Evolutionary conservation across 345 rosid genomes (phyloP).

Genomic region (Arabis hirsuta): DNA sequence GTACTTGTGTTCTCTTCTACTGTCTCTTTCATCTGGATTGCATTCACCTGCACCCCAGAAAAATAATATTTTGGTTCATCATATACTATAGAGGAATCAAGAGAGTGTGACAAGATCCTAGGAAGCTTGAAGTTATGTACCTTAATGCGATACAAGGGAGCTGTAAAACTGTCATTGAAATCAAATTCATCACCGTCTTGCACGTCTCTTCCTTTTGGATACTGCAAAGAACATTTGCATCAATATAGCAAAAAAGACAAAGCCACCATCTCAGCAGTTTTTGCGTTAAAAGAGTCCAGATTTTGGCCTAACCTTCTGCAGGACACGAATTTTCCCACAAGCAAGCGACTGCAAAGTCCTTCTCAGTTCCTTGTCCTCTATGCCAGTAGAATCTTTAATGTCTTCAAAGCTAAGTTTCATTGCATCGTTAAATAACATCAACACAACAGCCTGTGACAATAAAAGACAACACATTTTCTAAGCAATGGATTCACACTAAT

Average conservation of each 20-base stretch:
- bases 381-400: constrained; percentile 86
- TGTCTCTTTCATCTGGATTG: constrained; percentile 99
- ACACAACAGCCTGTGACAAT: constrained; percentile 78
- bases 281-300: constrained; percentile 9
- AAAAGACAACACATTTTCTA: constrained; percentile 12
- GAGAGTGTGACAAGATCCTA: not conserved
- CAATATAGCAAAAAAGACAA: not conserved
- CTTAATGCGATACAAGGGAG: constrained; percentile 90
- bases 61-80: not conserved
- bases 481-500: constrained; percentile 28
- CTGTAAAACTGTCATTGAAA: constrained; percentile 81
- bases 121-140: constrained; percentile 40
- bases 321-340: constrained; percentile 95
- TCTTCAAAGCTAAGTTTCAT: constrained; percentile 90
- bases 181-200: constrained; percentile 86
- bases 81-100: not conserved
- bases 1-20: constrained; percentile 98
- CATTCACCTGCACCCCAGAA: constrained; percentile 76
- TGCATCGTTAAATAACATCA: constrained; percentile 97
- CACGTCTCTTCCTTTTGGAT: constrained; percentile 93
- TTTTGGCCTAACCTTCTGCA: constrained; percentile 65
- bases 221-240: constrained; percentile 47
- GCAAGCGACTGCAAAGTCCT: constrained; percentile 98
- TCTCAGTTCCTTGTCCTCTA: constrained; percentile 93
- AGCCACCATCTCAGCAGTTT: constrained; percentile 5